Evolutionary conservation across 2,329 filamentous ascomycete species (phyloP), one percentile per base, ranked within the genome.

Genomic region (Ophiostoma perfectum): DNA sequence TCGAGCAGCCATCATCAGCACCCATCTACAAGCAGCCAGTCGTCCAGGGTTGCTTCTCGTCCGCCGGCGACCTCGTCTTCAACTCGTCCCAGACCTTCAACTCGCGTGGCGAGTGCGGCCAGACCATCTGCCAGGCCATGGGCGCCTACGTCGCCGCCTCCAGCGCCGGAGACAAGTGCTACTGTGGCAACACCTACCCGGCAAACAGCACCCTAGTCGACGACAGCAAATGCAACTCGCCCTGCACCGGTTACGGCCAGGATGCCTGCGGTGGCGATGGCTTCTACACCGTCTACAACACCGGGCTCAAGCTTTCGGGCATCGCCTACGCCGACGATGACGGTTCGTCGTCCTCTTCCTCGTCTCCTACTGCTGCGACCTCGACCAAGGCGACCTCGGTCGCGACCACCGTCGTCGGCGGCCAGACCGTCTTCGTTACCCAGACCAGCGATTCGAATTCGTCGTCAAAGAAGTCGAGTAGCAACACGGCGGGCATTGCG

Each of bases 401-500:
- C 45, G 68, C 73, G 4, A 73, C 73, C 14, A 73, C 74, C 11
- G 45, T 68, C 12, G 55, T 64, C 4, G 65, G 68, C 16, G 70
- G 71, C 49, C 68, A 70, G 58, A 73, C 72, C 4, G 69, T 73
- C 16, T 74, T 69, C 67, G 73, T 71, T 58, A 76, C n/a, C 0
- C 67, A 69, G 58, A 73, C 77, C 2, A 70, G 73, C 27, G 67
- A 70, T 65, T 73, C 73, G 18, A 75, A 76, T 27, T 72, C 75
- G 4, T 16, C 52, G 5, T 14, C 64, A 4, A 68, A 68, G 0
- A 67, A 73, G 38, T 72, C 74, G 47, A 52, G 65, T 66, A 80
- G 82, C 8, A 93, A 89, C 76, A 90, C 87, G n/a, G 90, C 88
- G 52, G 92, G 90, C 65, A 93, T 98, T 73, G 93, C 90, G 18